phyloP scores from a whole-genome alignment of 192 early-diverging fungal genomes.

The Umbelopsis ramanniana region DNA sequence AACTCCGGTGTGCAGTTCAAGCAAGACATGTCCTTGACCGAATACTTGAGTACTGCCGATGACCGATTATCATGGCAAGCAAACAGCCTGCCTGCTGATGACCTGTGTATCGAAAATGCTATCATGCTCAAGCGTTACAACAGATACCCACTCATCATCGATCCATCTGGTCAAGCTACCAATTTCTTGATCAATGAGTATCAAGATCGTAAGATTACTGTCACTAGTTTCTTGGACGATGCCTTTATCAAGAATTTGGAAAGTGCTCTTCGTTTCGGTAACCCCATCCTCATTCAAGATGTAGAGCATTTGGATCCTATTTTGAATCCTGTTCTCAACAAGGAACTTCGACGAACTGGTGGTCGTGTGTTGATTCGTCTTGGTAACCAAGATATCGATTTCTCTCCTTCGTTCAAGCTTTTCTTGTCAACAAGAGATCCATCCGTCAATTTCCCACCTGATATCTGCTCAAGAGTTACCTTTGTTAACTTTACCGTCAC shows the following conservation, averaged over 20 bases:
- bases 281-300: conserved; percentile 95
- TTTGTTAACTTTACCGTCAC: conserved; percentile 99
- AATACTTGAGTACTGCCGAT: conserved; percentile 91
- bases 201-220: conserved; percentile 85
- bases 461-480: conserved; percentile 95
- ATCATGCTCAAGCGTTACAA: conserved; percentile 95
- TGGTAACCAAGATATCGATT: conserved; percentile 98
- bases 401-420: conserved; percentile 95
- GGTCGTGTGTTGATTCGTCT: conserved; percentile 94
- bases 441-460: conserved; percentile 91
- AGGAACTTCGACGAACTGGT: conserved; percentile 93
- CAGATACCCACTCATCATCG: conserved; percentile 97
- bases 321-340: conserved; percentile 97
- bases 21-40: conserved; percentile 79
- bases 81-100: conserved; percentile 84
- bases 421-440: conserved; percentile 96
- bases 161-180: conserved; percentile 94
- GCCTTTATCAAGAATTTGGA: conserved; percentile 98
- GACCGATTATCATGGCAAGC: conserved; percentile 91
- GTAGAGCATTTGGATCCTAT: conserved; percentile 98
- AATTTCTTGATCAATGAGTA: conserved; percentile 86
- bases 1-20: conserved; percentile 76
- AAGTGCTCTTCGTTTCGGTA: conserved; percentile 97
- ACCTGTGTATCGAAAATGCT: conserved; percentile 97
- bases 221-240: conserved; percentile 97